Percentiles rank a stretch among this genome's conserved stretches.
These are phyloP conservation scores for Phialemonium atrogriseum DNA, from an alignment of 2,329 filamentous ascomycete species.

Conservation along the genomic window DNA sequence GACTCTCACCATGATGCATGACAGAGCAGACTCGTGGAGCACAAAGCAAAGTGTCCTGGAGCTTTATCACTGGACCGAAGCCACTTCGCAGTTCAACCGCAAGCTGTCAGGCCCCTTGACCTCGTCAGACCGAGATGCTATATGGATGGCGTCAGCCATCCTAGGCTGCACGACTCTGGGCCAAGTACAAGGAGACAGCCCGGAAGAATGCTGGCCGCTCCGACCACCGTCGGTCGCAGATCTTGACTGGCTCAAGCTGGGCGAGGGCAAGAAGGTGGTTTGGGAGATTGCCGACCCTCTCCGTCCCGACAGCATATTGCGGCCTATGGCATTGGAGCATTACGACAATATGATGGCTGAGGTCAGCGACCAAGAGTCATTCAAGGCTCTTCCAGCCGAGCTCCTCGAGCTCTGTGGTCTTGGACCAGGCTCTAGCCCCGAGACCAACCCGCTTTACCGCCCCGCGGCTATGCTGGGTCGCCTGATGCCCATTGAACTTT, in stretches of 20 bases:
- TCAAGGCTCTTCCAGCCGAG: constrained; percentile 20
- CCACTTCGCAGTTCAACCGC: constrained; percentile 36
- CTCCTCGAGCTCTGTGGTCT: constrained; percentile 22
- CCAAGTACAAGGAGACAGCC: constrained; percentile 29
- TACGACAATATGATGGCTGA: constrained; percentile 1
- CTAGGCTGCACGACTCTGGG: constrained; percentile 37
- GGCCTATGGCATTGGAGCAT: constrained; percentile 6
- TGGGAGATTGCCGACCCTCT: constrained; percentile 42
- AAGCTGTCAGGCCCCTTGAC: constrained; percentile 27
- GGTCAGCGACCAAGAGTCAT: constrained; percentile 10
- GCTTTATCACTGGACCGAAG: constrained; percentile 38
- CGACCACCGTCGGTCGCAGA: constrained; percentile 31
- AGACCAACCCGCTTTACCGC: constrained; percentile 23
- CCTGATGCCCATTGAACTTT: constrained; percentile 25
- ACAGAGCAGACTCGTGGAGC: constrained; percentile 21
- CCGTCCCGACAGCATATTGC: constrained; percentile 38
- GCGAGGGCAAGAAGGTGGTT: constrained; percentile 45
- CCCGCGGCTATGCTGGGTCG: constrained; percentile 27
- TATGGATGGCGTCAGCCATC: constrained; percentile 38
- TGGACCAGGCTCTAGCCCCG: constrained; percentile 10
- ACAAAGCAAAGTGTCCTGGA: constrained; percentile 22
- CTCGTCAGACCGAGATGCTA: constrained; percentile 32
- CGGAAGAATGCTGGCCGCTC: constrained; percentile 48
- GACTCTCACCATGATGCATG: constrained; percentile 44
- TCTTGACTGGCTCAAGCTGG: constrained; percentile 51